Conservation (phyloP, 2,329 filamentous ascomycete species). For the Sclerotinia borealis region DNA sequence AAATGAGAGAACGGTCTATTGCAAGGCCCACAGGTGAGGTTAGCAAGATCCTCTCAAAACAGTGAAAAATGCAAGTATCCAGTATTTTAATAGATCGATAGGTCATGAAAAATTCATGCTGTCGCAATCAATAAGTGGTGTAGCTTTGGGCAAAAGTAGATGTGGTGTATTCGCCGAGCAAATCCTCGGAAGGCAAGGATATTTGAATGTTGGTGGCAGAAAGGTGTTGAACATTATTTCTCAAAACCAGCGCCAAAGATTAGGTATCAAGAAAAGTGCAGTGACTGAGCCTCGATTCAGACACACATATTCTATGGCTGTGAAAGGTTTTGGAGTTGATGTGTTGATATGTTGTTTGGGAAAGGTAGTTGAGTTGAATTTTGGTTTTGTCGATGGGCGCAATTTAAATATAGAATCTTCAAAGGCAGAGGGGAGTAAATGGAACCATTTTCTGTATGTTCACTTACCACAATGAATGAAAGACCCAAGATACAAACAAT, state of each 20-base stretch:
- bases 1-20: slow-evolving; percentile 25
- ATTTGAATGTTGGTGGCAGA: background rate
- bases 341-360: background rate
- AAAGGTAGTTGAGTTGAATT: background rate
- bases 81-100: slow-evolving; percentile 17
- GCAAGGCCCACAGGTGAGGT: slow-evolving; percentile 21
- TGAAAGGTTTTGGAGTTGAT: background rate
- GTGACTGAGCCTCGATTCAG: background rate
- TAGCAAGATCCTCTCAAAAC: slow-evolving; percentile 21
- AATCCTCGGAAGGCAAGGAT: slow-evolving; percentile 13
- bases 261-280: background rate
- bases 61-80: slow-evolving; percentile 24
- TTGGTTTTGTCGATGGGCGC: slow-evolving; percentile 1
- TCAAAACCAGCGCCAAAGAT: background rate
- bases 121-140: slow-evolving; percentile 14
- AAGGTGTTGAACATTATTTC: background rate
- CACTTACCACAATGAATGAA: background rate
- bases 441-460: background rate
- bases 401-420: slow-evolving; percentile 3
- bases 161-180: slow-evolving; percentile 18
- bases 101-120: slow-evolving; percentile 15
- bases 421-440: background rate
- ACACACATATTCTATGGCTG: background rate
- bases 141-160: background rate
- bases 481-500: background rate